Base-by-base conservation (phyloP, 140 eudicot genomes). In the Flaveria floridana region DNA sequence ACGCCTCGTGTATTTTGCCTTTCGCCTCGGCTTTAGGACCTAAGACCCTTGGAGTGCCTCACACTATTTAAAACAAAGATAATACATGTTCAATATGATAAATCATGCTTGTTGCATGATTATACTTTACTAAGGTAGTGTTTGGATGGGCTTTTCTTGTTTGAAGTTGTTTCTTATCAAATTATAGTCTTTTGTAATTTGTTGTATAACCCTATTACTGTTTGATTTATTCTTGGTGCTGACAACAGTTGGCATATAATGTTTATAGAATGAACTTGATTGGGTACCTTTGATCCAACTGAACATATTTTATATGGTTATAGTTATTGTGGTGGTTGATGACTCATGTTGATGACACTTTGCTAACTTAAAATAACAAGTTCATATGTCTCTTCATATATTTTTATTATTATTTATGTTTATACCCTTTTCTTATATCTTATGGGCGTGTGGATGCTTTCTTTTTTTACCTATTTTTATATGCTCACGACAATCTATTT, bases 311-410 rank as follows among this genome's bases (percentile, higher is more conserved):
- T 44, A 55, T 55, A 46, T 42, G 25, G 48, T 65, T 76, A 66
- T 50, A 53, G 30, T 37, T 50, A 66, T 73, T 73, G 65, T 79
- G 65, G 76, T 56, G 28, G 71, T 44, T 79, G 50, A 21, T 53
- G 41, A 6, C 41, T 5, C 8, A 71, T 71, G 37, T 23, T 62
- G 56, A 79, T n/a, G 79, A 15, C 47, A 55, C 48, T 73, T 73
- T 57, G 46, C 55, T 44, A 57, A 26, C 69, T 73, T 53, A 53
- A 73, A 46, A 47, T 44, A 39, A 70, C 15, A 61, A 56, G 75
- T 30, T 28, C 2, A 14, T 23, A 15, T 66, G 79, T 9, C 79
- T 56, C 25, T 73, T 79, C 79, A 47, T 46, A 58, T 73, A 71
- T 47, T 74, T 66, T 23, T 66, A 25, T 79, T 57, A 37, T 55